Evolutionary conservation across 768 basidiomycete genomes (phyloP).

Genomic region (Pholiota molesta): DNA sequence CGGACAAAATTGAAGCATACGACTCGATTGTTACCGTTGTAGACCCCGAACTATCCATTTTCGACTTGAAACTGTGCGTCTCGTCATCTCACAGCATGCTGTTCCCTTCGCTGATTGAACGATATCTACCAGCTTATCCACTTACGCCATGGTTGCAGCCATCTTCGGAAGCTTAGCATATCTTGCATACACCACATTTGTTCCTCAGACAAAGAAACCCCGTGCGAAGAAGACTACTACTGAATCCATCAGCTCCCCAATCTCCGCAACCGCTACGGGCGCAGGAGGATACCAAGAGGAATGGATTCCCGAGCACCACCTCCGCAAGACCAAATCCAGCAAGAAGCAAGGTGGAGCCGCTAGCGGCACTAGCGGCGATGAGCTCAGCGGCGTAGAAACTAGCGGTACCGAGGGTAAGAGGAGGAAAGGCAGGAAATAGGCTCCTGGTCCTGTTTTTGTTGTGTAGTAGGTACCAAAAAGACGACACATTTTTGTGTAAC

Average conservation of each 20-base stretch:
- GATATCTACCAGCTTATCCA: conserved; percentile 49
- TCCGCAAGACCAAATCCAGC: conserved; percentile 62
- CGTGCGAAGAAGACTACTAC: conserved; percentile 47
- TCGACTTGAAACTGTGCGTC: conserved; percentile 80
- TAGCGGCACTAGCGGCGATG: conserved; percentile 61
- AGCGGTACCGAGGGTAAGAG: conserved; percentile 67
- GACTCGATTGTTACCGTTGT: conserved; percentile 80
- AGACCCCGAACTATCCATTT: conserved; percentile 75
- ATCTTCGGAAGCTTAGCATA: conserved; percentile 67
- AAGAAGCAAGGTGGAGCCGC: conserved; percentile 50
- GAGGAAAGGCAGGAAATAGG: conserved; percentile 51
- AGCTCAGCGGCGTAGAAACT: conserved; percentile 65
- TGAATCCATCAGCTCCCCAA: conserved; percentile 52
- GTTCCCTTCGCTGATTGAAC: conserved; percentile 9
- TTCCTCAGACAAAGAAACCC: conserved; percentile 65
- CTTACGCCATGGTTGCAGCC: conserved; percentile 71
- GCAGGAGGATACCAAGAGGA: conserved; percentile 81
- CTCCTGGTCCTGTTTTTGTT: conserved; percentile 5
- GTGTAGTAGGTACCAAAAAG: conserved; percentile 22
- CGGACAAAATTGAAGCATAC: conserved; percentile 67
- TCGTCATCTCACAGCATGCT: not conserved
- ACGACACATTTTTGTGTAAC: conserved; percentile 10
- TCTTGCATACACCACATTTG: conserved; percentile 64
- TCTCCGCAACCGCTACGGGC: conserved; percentile 63
- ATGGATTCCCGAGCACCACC: conserved; percentile 91